Evolutionary conservation across 352 stramenopile genomes (phyloP), one percentile per base, ranked within the genome.

Genomic region (Thraustochytrium sp.): DNA sequence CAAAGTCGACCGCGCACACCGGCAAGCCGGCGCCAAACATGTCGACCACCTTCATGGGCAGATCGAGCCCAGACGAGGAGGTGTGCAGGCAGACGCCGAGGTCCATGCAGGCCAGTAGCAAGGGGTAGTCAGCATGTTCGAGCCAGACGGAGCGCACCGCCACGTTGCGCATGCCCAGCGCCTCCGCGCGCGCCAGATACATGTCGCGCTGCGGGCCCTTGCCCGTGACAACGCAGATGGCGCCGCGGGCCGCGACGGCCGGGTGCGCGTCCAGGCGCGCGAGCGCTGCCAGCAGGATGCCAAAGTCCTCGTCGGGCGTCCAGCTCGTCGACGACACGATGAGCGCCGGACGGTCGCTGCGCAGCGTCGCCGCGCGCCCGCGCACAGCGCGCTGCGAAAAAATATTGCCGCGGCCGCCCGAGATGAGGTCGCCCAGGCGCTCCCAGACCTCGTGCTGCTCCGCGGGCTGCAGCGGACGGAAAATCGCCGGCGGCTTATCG

Each of bases 31-130:
- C 97, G 44, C 97, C 97, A 90, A 99, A 99, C 94, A 99, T 98
- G 88, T 99, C 97, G 42, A 99, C 89, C 54, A 99, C 96, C 82
- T 99, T 99, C 96, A 99, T 99, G 3, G 97, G 97, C 53, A 99
- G 87, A 88, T 99, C 97, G 42, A 99, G 87, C 0, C 96, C 97
- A 3, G 93, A 98, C 2, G 96, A 99, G 3, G 94, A 98, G 11
- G 95, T 98, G 90, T 99, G 97, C n/a, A 99, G 89, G 40, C 93
- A 99, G 46, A 99, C 91, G 53, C 97, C 97, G 1, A 99, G 84
- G 85, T 99, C 97, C 0, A 94, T 94, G 56, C 90, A 96, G 77
- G 94, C 96, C 18, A 97, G 84, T 13, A 99, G 86, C 34, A 94
- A 88, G 11, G 97, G 97, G 88, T 99, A 99, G 87, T 99, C 96